phyloP scores from a whole-genome alignment of 164 flowering plant species.

The Vitis labrusca region DNA sequence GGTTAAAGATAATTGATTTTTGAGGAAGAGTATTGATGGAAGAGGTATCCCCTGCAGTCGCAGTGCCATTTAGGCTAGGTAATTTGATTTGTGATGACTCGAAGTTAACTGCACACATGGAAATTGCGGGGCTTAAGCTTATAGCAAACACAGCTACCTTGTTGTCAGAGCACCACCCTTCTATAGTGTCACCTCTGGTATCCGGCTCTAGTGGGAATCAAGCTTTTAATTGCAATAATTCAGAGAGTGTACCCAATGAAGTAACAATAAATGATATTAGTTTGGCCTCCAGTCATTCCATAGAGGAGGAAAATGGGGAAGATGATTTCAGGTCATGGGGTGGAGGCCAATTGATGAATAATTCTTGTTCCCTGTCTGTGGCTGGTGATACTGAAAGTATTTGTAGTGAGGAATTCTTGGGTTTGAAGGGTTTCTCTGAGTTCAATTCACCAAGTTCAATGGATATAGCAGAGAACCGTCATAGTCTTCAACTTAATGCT shows the following conservation, averaged over 20 bases:
- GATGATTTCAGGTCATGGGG: background rate
- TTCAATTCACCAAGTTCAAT: background rate
- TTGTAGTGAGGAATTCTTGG: conserved; percentile 1
- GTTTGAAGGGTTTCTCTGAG: background rate
- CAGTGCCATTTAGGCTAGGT: conserved; percentile 47
- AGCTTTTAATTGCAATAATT: conserved; percentile 1
- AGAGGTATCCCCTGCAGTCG: conserved; percentile 46
- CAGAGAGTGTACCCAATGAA: background rate
- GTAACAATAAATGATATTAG: background rate
- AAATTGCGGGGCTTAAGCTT: conserved; percentile 44
- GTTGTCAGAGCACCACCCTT: conserved; percentile 24
- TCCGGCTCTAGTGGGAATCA: conserved; percentile 18
- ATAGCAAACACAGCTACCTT: conserved; percentile 39
- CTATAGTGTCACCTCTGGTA: conserved; percentile 12
- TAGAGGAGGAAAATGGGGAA: background rate
- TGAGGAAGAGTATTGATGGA: conserved; percentile 44
- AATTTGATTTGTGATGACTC: conserved; percentile 39
- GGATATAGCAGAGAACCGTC: background rate
- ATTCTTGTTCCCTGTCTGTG: conserved; percentile 3
- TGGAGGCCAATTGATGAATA: background rate
- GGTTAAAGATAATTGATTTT: background rate
- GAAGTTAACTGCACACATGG: conserved; percentile 25
- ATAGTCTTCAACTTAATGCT: background rate
- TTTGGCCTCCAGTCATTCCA: background rate
- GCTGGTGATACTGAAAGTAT: background rate